A percentile compares a stretch with the other conserved stretches of the same genome.
phyloP scores from a whole-genome alignment of 2,329 filamentous ascomycete species.

The Sarocladiaceae sp. region DNA sequence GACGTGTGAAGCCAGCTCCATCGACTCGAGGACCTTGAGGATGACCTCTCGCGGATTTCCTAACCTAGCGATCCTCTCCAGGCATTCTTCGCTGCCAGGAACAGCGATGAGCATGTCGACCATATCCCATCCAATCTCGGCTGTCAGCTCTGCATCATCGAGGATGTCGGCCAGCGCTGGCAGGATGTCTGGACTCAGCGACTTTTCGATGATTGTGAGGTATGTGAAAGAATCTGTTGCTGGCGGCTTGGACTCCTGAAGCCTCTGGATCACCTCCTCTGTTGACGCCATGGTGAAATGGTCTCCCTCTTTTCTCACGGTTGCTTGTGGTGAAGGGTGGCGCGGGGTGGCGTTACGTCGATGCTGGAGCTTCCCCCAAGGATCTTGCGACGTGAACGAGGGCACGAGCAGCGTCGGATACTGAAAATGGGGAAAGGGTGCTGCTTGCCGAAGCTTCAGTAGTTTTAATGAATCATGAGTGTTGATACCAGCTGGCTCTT shows the following conservation, averaged over 20 bases:
- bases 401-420: no score
- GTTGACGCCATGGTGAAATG: conserved; percentile 23
- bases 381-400: no score
- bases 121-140: conserved; percentile 78
- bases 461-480: no score
- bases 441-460: no score
- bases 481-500: no score
- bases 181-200: conserved; percentile 60
- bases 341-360: background rate
- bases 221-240: conserved; percentile 66
- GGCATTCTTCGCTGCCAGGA: conserved; percentile 61
- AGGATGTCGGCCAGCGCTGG: conserved; percentile 63
- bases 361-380: background rate
- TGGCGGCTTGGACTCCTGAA: conserved; percentile 43
- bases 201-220: conserved; percentile 70
- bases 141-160: conserved; percentile 61
- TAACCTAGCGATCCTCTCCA: conserved; percentile 67
- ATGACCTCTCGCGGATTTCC: conserved; percentile 79
- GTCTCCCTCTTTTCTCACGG: background rate
- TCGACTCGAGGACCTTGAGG: conserved; percentile 68
- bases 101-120: conserved; percentile 67
- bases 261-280: conserved; percentile 36
- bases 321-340: background rate
- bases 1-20: conserved; percentile 44
- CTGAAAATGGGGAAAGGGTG: no score